Evolutionary conservation across 768 basidiomycete species (phyloP).

Genomic region (Sarcomyxa edulis): DNA sequence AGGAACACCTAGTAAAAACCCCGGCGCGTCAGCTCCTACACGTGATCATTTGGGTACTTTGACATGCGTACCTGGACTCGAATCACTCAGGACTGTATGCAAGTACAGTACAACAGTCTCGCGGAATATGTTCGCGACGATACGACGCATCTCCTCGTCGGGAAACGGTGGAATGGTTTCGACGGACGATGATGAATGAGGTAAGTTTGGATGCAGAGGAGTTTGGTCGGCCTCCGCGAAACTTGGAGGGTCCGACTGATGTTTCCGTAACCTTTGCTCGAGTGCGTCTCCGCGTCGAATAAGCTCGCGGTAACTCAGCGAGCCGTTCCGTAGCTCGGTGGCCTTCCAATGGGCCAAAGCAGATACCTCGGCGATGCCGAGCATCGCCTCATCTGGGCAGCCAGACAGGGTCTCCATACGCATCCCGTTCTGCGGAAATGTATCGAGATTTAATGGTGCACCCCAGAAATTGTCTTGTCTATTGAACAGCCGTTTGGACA

Average conservation of each 20-base stretch:
- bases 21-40: constrained; percentile 6
- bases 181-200: constrained; percentile 22
- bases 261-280: constrained; percentile 57
- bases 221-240: constrained; percentile 25
- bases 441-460: constrained; percentile 4
- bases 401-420: constrained; percentile 69
- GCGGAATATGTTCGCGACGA: constrained; percentile 54
- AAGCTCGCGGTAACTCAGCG: constrained; percentile 70
- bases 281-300: constrained; percentile 68
- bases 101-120: constrained; percentile 66
- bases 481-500: constrained; percentile 65
- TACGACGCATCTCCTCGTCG: constrained; percentile 39
- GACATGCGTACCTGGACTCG: constrained; percentile 55
- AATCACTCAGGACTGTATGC: constrained; percentile 64
- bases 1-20: constrained; percentile 47
- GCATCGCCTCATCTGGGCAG: constrained; percentile 73
- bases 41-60: too few relatives aligned
- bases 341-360: constrained; percentile 72
- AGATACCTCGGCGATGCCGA: constrained; percentile 73
- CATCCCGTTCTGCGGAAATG: constrained; percentile 25
- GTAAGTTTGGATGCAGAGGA: constrained; percentile 36
- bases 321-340: constrained; percentile 55
- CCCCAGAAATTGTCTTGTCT: constrained; percentile 22
- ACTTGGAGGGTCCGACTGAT: constrained; percentile 25
- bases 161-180: constrained; percentile 15